phyloP scores from a whole-genome alignment of 1,139 yeast species.

The Petasospora rhodanensis region DNA sequence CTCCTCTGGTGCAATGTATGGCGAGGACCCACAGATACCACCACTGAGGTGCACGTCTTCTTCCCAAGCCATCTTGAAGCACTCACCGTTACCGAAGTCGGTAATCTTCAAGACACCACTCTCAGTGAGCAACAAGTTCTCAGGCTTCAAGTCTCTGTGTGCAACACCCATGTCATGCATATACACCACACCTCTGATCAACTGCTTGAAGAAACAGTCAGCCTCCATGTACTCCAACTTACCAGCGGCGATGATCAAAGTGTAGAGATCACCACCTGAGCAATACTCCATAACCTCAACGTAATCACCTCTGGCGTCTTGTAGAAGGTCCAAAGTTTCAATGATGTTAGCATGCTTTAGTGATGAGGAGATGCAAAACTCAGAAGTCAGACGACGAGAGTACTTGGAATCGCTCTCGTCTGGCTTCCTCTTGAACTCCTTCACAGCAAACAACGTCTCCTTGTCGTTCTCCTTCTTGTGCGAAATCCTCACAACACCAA shows the following conservation, averaged over 20 bases:
- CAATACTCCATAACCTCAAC: constrained; percentile 98
- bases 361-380: constrained; percentile 81
- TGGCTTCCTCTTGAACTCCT: constrained; percentile 62
- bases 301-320: constrained; percentile 88
- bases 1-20: constrained; percentile 97
- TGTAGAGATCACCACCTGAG: constrained; percentile 90
- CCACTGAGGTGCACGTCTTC: constrained; percentile 73
- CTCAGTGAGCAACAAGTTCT: constrained; percentile 75
- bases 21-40: constrained; percentile 86
- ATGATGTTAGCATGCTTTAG: constrained; percentile 77
- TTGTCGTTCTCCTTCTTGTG: constrained; percentile 41
- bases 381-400: constrained; percentile 71
- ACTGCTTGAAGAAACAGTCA: constrained; percentile 91
- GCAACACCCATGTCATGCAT: constrained; percentile 98
- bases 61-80: constrained; percentile 98
- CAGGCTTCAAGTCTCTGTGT: constrained; percentile 94
- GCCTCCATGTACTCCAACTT: constrained; percentile 84
- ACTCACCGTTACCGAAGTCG: constrained; percentile 94
- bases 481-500: constrained; percentile 77
- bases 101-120: constrained; percentile 82
- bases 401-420: constrained; percentile 56
- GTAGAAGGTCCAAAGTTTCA: constrained; percentile 78
- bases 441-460: constrained; percentile 70
- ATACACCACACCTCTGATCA: constrained; percentile 85
- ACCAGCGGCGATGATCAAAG: constrained; percentile 79